Evolutionary conservation across 2,329 filamentous ascomycete genomes (phyloP), one percentile per base, ranked within the genome.

Genomic region (Penicillium sp.): DNA sequence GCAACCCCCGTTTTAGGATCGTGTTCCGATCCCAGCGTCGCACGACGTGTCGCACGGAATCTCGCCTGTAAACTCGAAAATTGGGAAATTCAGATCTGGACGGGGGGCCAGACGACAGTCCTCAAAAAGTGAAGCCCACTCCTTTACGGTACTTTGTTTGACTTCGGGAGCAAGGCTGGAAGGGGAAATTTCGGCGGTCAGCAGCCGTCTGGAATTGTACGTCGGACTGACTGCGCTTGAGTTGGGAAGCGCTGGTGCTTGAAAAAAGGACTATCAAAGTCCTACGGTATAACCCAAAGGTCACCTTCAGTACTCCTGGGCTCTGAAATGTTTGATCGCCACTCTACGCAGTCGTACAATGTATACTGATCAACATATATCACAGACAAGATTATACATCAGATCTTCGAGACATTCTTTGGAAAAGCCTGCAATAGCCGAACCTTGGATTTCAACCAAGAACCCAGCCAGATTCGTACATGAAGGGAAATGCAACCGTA

Each of bases 1-100:
- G 16, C 52, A 16, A 22, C 4, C n/a, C 52, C 51, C 51, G 11
- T 28, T 13, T 52, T 54, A 33, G 35, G 28, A 33, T 14, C 8
- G 7, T 51, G 46, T 59, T 67, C 43, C 61, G 58, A 65, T 66
- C 60, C 40, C 55, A 59, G 49, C 63, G 64, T 66, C 38, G 45
- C 58, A 68, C 58, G 49, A 57, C 55, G 52, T 58, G 63, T 67
- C 60, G 53, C 59, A 63, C 56, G 58, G 22, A 38, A 66, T 65
- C 58, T 63, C 59, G 51, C 52, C 48, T 53, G 43, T 52, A 52
- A 57, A 30, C 43, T 40, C 19, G 56, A 58, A 40, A 56, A 30
- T n/a, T 48, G 59, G 40, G 40, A 58, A 35, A 68, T 68, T 69
- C 62, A 65, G 62, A 69, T 67, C 62, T 63, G 54, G 65, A 37